Percentiles rank a stretch among this genome's conserved stretches.
phyloP scores from a whole-genome alignment of 352 stramenopile species.

The Peronospora destructor region DNA sequence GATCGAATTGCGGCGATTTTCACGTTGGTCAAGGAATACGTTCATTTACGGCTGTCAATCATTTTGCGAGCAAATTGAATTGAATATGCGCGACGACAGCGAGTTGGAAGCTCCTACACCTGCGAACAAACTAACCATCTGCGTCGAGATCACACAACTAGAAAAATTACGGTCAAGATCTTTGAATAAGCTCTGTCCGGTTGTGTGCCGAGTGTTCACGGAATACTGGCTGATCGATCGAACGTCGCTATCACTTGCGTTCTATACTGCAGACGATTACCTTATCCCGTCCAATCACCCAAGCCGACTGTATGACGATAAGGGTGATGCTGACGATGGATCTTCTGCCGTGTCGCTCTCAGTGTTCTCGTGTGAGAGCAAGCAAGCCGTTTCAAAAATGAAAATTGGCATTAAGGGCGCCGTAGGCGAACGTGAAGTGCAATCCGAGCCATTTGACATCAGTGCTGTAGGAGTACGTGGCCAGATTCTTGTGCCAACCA shows the following conservation, averaged over 20 bases:
- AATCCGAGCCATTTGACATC: constrained; percentile 73
- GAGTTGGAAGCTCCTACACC: constrained; percentile 20
- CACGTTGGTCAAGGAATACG: constrained; percentile 41
- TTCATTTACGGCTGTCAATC: constrained; percentile 67
- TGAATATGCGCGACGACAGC: constrained; percentile 40
- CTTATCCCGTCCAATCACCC: constrained; percentile 46
- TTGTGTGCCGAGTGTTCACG: constrained; percentile 64
- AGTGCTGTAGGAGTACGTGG: constrained; percentile 68
- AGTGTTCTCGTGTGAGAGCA: constrained; percentile 63
- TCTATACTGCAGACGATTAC: constrained; percentile 60
- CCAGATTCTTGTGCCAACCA: constrained; percentile 57
- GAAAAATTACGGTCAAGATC: constrained; percentile 40
- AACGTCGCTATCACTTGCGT: constrained; percentile 59
- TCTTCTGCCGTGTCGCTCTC: constrained; percentile 51
- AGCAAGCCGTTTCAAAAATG: constrained; percentile 61
- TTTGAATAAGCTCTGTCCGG: constrained; percentile 46
- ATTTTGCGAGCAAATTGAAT: constrained; percentile 60
- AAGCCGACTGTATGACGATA: constrained; percentile 22
- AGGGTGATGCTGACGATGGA: constrained; percentile 13
- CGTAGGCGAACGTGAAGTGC: constrained; percentile 39
- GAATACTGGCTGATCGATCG: constrained; percentile 85
- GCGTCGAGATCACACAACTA: constrained; percentile 46
- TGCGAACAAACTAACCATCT: constrained; percentile 56
- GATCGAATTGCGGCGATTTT: constrained; percentile 51
- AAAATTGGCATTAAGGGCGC: constrained; percentile 58